A percentile compares a stretch with the other conserved stretches of the same genome.
Evolutionary conservation across 768 basidiomycete genomes (phyloP).

Genomic region (Mycena belliarum): DNA sequence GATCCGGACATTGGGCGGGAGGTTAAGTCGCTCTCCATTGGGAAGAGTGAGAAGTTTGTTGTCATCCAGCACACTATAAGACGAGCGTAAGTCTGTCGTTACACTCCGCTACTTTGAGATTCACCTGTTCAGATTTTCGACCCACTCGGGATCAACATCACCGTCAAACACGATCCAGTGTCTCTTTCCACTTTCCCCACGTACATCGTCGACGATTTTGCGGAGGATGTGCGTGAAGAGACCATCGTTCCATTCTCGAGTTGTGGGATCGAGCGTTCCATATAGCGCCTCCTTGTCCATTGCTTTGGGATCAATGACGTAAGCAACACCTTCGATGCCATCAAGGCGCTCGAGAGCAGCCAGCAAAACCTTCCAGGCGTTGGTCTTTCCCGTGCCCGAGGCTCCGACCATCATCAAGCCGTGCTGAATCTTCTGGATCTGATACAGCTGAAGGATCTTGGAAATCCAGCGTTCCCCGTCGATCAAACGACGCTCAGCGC

Average conservation of each 20-base stretch:
- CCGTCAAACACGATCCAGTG: constrained; percentile 99
- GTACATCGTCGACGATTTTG: constrained; percentile 97
- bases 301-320: constrained; percentile 98
- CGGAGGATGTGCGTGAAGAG: constrained; percentile 96
- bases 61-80: constrained; percentile 89
- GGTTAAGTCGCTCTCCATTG: constrained; percentile 95
- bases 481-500: constrained; percentile 82
- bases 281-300: constrained; percentile 99
- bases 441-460: constrained; percentile 97
- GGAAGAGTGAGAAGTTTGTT: constrained; percentile 97
- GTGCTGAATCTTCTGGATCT: constrained; percentile 99
- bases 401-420: constrained; percentile 99
- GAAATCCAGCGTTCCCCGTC: constrained; percentile 87
- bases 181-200: constrained; percentile 93
- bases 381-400: constrained; percentile 94
- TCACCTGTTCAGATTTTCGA: constrained; percentile 98
- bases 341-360: constrained; percentile 89
- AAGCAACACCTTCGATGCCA: constrained; percentile 88
- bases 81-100: not conserved
- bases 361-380: constrained; percentile 94
- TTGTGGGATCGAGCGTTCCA: constrained; percentile 94
- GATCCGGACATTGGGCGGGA: constrained; percentile 95
- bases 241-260: constrained; percentile 99
- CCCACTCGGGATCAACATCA: constrained; percentile 99
- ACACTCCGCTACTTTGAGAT: constrained; percentile 25